Evolutionary conservation across 768 basidiomycete genomes (phyloP).

Genomic region (Boletus coccyginus): DNA sequence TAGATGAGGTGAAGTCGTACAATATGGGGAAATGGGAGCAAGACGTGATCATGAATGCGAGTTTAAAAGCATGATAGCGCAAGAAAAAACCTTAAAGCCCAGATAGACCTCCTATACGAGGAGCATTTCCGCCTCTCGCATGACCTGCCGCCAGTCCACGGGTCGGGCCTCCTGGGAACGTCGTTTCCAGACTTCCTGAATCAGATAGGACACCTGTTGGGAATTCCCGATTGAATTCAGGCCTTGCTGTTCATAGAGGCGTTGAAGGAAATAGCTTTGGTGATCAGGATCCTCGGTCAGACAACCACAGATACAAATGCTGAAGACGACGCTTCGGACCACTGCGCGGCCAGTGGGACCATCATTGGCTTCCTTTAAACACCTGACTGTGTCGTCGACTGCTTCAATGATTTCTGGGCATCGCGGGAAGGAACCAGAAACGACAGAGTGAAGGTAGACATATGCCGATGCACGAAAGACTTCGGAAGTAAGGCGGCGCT

Average conservation of each 20-base stretch:
- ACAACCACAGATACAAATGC: conserved; percentile 70
- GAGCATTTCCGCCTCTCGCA: conserved; percentile 50
- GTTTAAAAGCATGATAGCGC: conserved; percentile 5
- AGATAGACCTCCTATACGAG: conserved; percentile 46
- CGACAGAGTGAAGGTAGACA: conserved; percentile 73
- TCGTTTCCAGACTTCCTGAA: conserved; percentile 59
- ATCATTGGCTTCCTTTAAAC: conserved; percentile 40
- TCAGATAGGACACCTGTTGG: conserved; percentile 47
- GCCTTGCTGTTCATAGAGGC: conserved; percentile 50
- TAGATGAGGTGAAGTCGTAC: conserved; percentile 11
- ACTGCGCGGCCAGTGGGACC: conserved; percentile 48
- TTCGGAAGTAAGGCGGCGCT: conserved; percentile 46
- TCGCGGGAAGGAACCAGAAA: conserved; percentile 68
- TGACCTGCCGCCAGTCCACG: conserved; percentile 62
- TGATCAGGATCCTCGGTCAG: conserved; percentile 53
- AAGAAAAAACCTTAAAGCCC: neutral
- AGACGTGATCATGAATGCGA: neutral
- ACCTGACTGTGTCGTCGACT: conserved; percentile 52
- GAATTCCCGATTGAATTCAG: conserved; percentile 62
- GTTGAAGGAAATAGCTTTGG: conserved; percentile 40
- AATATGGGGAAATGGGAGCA: conserved; percentile 2
- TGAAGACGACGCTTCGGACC: conserved; percentile 75
- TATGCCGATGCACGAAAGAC: conserved; percentile 74
- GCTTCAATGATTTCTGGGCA: conserved; percentile 59
- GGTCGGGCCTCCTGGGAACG: conserved; percentile 26